Base-by-base conservation (phyloP, 495 filamentous ascomycete species). In the Penicillium nucicola region DNA sequence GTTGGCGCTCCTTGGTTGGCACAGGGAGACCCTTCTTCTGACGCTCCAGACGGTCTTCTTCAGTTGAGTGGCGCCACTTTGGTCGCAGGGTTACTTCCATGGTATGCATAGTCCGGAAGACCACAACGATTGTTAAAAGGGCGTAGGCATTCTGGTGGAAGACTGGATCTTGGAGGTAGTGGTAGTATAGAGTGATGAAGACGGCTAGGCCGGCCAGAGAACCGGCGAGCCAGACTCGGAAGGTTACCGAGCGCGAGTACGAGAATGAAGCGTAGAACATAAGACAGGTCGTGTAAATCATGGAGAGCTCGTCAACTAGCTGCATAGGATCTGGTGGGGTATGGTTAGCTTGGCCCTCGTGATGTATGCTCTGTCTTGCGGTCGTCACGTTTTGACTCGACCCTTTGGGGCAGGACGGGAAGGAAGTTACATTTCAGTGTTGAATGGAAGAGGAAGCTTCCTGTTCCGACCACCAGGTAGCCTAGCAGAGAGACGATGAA, bases 241-340 rank as follows among this genome's bases (percentile, higher is more conserved):
- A 72, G n/a, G 48, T 55, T 10, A 61, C 56, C 5, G 89, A 74
- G 51, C 78, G 77, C 5, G 76, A 81, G 69, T 92, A 87, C 9
- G 87, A 84, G 66, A 96, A 93, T 15, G 88, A 88, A 12, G 89
- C 90, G 66, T 86, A 95, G 66, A 77, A 85, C 86, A 96, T 95
- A n/a, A 96, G 68, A 56, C 87, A 95, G 7, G 92, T 95, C 1
- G 92, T 96, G 65, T 98, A 97, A 23, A 98, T 96, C 93, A 97
- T 97, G 52, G 86, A 89, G 7, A 97, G 79, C 69, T 98, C 93
- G 61, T 98, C 93, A 30, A 97, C 87, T 13, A 97, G 82, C 64
- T 98, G 93, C 93, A 96, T 96, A 2, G 91, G 90, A 70, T 98
- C 91, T 96, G 65, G 46, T 40, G 6, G 10, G 10, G 20, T 13